Conservation (phyloP, 2,329 filamentous ascomycete genomes). For the Peltaster fructicola region DNA sequence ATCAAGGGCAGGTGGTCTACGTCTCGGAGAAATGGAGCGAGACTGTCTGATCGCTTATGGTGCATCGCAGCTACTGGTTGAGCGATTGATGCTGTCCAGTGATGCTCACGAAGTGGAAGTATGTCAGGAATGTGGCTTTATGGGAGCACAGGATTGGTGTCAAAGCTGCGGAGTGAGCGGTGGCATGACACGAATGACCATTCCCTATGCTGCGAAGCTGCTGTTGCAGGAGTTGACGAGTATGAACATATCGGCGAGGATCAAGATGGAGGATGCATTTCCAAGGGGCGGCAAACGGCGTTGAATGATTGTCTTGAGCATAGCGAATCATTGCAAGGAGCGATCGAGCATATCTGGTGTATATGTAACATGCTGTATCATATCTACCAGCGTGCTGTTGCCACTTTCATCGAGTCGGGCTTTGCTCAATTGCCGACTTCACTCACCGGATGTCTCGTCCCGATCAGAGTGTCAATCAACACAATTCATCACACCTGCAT, state of each 20-base stretch:
- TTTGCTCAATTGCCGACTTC: too few species aligned
- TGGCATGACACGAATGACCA: slow-evolving; percentile 78
- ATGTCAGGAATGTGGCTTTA: slow-evolving; percentile 83
- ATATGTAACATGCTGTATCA: too few species aligned
- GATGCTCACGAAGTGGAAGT: slow-evolving; percentile 86
- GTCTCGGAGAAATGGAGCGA: slow-evolving; percentile 95
- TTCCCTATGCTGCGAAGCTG: slow-evolving; percentile 94
- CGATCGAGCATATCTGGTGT: too few species aligned
- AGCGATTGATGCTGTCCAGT: slow-evolving; percentile 85
- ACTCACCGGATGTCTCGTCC: too few species aligned
- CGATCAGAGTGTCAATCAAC: slow-evolving; percentile 2
- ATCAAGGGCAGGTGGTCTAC: slow-evolving; percentile 76
- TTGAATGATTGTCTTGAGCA: slow-evolving; percentile 12
- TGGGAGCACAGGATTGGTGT: slow-evolving; percentile 91
- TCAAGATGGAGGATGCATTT: slow-evolving; percentile 90
- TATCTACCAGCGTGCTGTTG: too few species aligned
- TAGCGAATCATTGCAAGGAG: too few species aligned
- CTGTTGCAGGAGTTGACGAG: slow-evolving; percentile 89
- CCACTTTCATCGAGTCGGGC: too few species aligned
- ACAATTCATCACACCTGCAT: background rate
- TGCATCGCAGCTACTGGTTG: slow-evolving; percentile 75
- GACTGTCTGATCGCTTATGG: slow-evolving; percentile 97
- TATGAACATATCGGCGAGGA: slow-evolving; percentile 92
- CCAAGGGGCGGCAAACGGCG: slow-evolving; percentile 28
- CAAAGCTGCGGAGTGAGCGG: slow-evolving; percentile 77